phyloP scores from a whole-genome alignment of 495 filamentous ascomycete genomes.

The Aspergillus biplanus region DNA sequence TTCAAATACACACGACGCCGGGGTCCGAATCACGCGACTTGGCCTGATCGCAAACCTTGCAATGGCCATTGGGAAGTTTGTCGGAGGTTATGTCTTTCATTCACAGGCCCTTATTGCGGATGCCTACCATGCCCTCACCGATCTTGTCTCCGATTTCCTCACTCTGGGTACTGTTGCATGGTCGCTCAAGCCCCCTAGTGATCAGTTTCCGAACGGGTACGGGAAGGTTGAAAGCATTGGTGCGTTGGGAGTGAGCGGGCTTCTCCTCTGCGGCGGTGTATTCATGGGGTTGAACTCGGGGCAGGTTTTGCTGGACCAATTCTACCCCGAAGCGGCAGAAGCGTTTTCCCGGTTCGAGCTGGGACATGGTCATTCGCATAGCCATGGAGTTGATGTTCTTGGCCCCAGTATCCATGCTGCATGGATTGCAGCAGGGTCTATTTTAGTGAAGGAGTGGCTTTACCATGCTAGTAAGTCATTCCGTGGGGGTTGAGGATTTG shows the following conservation, averaged over 20 bases:
- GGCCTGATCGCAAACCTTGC: constrained; percentile 88
- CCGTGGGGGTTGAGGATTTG: not conserved
- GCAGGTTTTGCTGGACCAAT: constrained; percentile 74
- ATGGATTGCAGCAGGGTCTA: constrained; percentile 92
- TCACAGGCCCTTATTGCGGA: constrained; percentile 93
- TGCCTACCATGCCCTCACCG: constrained; percentile 91
- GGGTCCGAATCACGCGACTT: constrained; percentile 91
- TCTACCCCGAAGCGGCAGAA: constrained; percentile 73
- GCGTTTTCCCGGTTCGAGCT: constrained; percentile 60
- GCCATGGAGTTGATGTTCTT: constrained; percentile 57
- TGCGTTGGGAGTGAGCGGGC: constrained; percentile 85
- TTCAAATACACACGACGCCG: constrained; percentile 86
- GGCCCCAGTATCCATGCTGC: constrained; percentile 89
- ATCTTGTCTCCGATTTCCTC: constrained; percentile 91
- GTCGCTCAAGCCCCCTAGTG: constrained; percentile 80
- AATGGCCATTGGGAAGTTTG: constrained; percentile 92
- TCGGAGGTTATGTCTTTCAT: constrained; percentile 91
- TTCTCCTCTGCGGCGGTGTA: constrained; percentile 83
- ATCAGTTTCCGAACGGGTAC: constrained; percentile 84
- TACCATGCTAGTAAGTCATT: constrained; percentile 85
- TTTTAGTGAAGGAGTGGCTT: constrained; percentile 92
- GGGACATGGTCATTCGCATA: constrained; percentile 63
- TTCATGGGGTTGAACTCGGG: constrained; percentile 86
- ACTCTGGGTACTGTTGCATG: constrained; percentile 92
- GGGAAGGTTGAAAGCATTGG: constrained; percentile 98